These are phyloP conservation scores for Pelargonium nanum DNA, from an alignment of 345 rosid genomes.

Conservation along the genomic window DNA sequence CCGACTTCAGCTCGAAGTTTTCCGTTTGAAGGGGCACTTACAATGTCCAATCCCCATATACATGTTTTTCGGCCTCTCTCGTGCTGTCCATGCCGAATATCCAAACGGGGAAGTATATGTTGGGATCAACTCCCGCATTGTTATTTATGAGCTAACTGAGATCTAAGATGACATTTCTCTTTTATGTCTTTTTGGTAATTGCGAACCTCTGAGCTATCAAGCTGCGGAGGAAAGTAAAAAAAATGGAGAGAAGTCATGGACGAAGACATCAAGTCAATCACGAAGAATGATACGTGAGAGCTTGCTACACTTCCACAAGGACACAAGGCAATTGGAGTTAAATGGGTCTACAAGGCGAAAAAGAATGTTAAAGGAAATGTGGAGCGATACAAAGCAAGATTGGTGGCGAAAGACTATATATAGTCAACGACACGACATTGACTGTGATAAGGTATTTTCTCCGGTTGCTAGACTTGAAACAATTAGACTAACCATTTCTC, in stretches of 20 bases:
- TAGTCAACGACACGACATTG: neutral
- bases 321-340: neutral
- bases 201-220: too few species aligned
- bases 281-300: neutral
- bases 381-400: neutral
- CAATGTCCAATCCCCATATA: too few species aligned
- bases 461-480: neutral
- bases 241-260: neutral
- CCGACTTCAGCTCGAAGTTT: too few species aligned
- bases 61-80: too few species aligned
- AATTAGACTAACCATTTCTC: neutral
- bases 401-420: constrained; percentile 4
- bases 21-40: too few species aligned
- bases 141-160: too few species aligned
- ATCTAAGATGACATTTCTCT: too few species aligned
- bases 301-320: neutral
- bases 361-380: neutral
- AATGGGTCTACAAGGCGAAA: neutral
- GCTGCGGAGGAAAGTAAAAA: too few species aligned
- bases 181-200: too few species aligned
- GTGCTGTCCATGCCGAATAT: too few species aligned
- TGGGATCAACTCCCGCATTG: too few species aligned
- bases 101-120: too few species aligned
- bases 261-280: neutral
- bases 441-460: neutral